Percentiles rank a stretch among this genome's conserved stretches.
Conservation (phyloP, 2,329 filamentous ascomycete species). For the Beauveria pseudobassiana region DNA sequence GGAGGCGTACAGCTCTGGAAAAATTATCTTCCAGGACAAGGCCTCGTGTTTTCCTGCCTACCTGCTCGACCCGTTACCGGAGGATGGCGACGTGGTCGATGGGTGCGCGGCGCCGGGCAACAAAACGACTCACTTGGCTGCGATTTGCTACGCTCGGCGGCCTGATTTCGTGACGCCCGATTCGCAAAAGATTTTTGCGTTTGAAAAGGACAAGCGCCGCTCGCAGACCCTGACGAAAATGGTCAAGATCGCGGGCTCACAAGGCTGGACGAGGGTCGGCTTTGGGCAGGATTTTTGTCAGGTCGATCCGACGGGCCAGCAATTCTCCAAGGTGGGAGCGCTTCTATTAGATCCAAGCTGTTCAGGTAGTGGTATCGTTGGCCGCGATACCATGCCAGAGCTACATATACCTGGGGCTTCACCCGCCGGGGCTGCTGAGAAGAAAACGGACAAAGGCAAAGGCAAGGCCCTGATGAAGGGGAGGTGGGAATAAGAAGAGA, state of each 20-base stretch:
- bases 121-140: constrained; percentile 90
- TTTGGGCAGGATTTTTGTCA: constrained; percentile 76
- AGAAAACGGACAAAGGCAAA: constrained; percentile 13
- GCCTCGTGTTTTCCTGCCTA: constrained; percentile 95
- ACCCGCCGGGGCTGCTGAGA: constrained; percentile 11
- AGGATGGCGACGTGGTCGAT: constrained; percentile 76
- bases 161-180: constrained; percentile 25
- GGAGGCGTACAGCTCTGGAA: constrained; percentile 64
- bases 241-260: constrained; percentile 69
- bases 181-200: constrained; percentile 57
- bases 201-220: constrained; percentile 66
- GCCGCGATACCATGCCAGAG: constrained; percentile 69
- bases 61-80: constrained; percentile 60
- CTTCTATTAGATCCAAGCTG: constrained; percentile 90
- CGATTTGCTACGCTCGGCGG: constrained; percentile 50
- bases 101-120: constrained; percentile 93
- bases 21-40: constrained; percentile 90
- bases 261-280: constrained; percentile 58
- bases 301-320: constrained; percentile 54
- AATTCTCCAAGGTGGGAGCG: constrained; percentile 65
- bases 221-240: constrained; percentile 76
- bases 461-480: constrained; percentile 8
- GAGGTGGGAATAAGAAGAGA: constrained; percentile 29
- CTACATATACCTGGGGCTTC: constrained; percentile 48
- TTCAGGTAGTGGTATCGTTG: constrained; percentile 90